Conservation (phyloP, 2,329 filamentous ascomycete species). For the Gaeumannomyces tritici region DNA sequence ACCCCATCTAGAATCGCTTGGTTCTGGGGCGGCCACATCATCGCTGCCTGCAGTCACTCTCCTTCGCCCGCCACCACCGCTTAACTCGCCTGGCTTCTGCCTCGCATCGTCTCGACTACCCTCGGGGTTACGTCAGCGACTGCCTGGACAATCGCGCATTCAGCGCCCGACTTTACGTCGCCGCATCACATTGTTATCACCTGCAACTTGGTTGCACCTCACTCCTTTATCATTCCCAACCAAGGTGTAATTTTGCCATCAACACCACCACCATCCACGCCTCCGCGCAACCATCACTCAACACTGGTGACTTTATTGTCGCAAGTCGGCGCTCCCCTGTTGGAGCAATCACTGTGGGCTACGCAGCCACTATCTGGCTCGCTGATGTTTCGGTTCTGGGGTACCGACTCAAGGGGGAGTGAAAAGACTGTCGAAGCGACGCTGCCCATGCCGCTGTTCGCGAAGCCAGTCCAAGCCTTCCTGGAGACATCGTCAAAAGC, state of each 20-base stretch:
- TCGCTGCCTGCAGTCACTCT: constrained; percentile 7
- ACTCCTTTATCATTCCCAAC: background rate
- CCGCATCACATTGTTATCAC: background rate
- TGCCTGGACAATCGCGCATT: constrained; percentile 2
- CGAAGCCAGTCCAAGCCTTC: constrained; percentile 12
- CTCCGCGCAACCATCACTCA: background rate
- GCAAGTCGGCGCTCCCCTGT: background rate
- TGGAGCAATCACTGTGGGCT: background rate
- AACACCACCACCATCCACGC: background rate
- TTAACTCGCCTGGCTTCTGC: background rate
- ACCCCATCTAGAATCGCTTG: background rate
- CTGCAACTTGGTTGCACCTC: background rate
- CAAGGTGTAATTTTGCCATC: background rate
- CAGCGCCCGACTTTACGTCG: background rate
- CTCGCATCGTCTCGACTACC: background rate
- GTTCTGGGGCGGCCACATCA: constrained; percentile 20
- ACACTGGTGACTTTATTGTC: background rate
- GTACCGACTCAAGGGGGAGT: constrained; percentile 47
- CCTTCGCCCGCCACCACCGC: background rate
- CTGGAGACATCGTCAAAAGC: background rate
- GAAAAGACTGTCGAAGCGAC: constrained; percentile 37
- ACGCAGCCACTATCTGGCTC: constrained; percentile 17
- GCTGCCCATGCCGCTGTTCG: constrained; percentile 27
- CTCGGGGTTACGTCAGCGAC: constrained; percentile 13
- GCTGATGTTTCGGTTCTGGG: constrained; percentile 56